These are phyloP conservation scores for Dendryphion nanum DNA, from an alignment of 2,329 filamentous ascomycete genomes.

Conservation along the genomic window DNA sequence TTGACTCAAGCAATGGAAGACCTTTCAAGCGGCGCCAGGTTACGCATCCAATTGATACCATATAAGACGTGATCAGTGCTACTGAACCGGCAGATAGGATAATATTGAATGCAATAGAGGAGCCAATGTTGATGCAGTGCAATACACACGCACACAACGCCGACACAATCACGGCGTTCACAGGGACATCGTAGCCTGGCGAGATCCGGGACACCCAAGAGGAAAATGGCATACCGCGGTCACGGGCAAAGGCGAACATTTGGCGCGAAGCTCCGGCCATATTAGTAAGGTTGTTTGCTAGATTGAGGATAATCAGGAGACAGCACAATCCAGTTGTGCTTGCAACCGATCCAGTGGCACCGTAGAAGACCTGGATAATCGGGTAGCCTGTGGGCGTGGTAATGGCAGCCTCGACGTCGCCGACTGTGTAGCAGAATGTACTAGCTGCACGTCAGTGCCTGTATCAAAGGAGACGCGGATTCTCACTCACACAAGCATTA, in stretches of 20 bases:
- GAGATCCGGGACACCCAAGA: constrained; percentile 27
- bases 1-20: constrained; percentile 36
- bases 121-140: constrained; percentile 33
- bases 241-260: constrained; percentile 37
- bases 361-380: constrained; percentile 35
- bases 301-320: constrained; percentile 30
- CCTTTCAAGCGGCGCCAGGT: constrained; percentile 39
- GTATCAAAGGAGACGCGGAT: not conserved
- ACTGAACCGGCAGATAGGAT: constrained; percentile 42
- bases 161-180: constrained; percentile 30
- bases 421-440: constrained; percentile 34
- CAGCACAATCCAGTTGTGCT: constrained; percentile 30
- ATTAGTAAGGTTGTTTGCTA: constrained; percentile 30
- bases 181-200: constrained; percentile 25
- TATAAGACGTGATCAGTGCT: constrained; percentile 42
- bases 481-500: constrained; percentile 28
- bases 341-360: constrained; percentile 19
- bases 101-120: constrained; percentile 34
- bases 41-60: constrained; percentile 41
- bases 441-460: not conserved
- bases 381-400: constrained; percentile 31
- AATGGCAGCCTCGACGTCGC: constrained; percentile 27
- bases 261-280: constrained; percentile 33
- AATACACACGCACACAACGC: constrained; percentile 10
- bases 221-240: constrained; percentile 33